A percentile compares a stretch with the other conserved stretches of the same genome.
Evolutionary conservation across 306 rosid genomes (phyloP).

Genomic region (Cucumis melo): DNA sequence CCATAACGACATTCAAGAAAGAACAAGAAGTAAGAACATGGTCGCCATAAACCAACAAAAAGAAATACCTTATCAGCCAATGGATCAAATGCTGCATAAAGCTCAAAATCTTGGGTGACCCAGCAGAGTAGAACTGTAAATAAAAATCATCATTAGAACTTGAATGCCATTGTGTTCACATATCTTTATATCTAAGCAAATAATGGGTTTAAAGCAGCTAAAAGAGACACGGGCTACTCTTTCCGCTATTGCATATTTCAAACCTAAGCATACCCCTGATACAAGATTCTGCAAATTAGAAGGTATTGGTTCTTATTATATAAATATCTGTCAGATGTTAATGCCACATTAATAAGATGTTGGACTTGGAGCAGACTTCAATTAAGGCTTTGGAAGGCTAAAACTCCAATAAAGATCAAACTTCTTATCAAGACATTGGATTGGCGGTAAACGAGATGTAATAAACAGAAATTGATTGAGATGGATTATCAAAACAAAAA

Average conservation of each 20-base stretch:
- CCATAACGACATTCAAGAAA: background rate
- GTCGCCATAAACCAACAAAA: background rate
- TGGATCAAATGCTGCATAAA: constrained; percentile 96
- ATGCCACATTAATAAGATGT: background rate
- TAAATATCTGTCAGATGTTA: background rate
- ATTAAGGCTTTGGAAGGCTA: background rate
- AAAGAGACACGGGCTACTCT: background rate
- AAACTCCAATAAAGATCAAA: background rate
- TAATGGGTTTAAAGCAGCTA: constrained; percentile 1
- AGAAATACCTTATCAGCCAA: constrained; percentile 77
- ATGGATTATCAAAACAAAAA: background rate
- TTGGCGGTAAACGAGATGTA: background rate
- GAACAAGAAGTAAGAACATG: background rate
- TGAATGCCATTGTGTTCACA: background rate
- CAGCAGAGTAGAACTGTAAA: constrained; percentile 85
- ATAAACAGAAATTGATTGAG: background rate
- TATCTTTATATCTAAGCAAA: background rate
- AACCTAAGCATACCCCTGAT: background rate
- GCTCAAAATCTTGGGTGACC: constrained; percentile 92
- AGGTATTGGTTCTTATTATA: background rate
- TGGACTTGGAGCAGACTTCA: background rate
- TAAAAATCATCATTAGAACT: constrained; percentile 10
- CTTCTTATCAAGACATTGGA: background rate
- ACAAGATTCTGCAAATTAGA: background rate
- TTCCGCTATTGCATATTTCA: background rate